phyloP scores from a whole-genome alignment of 345 rosid genomes.

The Eucalyptus sp. region DNA sequence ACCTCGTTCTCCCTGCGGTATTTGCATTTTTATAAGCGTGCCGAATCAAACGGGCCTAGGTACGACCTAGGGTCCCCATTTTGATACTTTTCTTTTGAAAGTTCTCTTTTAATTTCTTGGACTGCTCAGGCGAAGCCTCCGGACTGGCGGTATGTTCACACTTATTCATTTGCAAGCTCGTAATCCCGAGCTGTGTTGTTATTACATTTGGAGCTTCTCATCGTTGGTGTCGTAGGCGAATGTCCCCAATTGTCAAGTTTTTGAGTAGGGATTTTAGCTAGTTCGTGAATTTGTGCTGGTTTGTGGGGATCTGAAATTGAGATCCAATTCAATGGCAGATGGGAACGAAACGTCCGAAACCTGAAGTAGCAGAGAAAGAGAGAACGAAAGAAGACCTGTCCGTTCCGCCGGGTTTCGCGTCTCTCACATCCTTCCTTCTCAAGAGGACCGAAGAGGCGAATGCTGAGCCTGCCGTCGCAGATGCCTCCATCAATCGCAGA shows the following conservation, averaged over 20 bases:
- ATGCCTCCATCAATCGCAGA: not conserved
- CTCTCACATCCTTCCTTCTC: slow-evolving; percentile 29
- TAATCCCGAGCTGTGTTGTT: not conserved
- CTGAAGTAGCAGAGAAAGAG: not conserved
- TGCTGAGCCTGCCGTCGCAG: not conserved
- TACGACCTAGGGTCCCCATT: not conserved
- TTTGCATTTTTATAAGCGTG: too few relatives aligned
- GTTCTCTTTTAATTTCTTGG: not conserved
- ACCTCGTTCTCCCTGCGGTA: too few relatives aligned
- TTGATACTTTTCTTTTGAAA: not conserved
- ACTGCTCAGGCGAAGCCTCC: not conserved
- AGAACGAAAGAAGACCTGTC: not conserved
- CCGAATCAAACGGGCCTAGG: too few relatives aligned
- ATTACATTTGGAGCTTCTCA: not conserved
- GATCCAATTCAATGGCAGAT: not conserved
- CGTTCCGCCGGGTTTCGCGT: slow-evolving; percentile 26
- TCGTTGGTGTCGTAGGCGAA: not conserved
- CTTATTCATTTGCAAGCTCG: not conserved
- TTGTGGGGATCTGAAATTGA: not conserved
- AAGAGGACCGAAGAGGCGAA: slow-evolving; percentile 11
- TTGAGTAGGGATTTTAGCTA: not conserved
- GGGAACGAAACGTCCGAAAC: not conserved
- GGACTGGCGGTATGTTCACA: not conserved
- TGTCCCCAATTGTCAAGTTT: not conserved
- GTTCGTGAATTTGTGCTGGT: not conserved